Base-by-base conservation (phyloP, 1,284 basidiomycete genomes). In the Ganoderma resinaceum region DNA sequence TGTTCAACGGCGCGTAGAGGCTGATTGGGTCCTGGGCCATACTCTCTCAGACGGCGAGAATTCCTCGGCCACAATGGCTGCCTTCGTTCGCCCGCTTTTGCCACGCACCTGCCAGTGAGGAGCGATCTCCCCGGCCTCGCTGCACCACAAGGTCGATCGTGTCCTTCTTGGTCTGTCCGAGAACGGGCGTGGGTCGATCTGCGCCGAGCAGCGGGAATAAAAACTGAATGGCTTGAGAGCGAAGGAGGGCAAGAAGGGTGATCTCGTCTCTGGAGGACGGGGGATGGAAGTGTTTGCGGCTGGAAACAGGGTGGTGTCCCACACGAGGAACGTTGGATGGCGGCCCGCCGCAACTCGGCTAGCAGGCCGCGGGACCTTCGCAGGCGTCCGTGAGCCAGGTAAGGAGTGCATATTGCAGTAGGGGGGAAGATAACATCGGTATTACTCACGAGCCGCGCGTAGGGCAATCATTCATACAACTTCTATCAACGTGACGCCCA, bases 401-500 rank as follows among this genome's bases (percentile, higher is more conserved):
- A 31, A 31, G 55, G 55, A n/a, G n/a, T 20, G 55, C 8, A 29
- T 16, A 58, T 37, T 29, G 55, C 18, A 9, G 55, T 37, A 31
- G 55, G 33, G 55, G 37, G 55, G 33, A 58, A 35, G 14, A 26
- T 37, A 38, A 29, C 58, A 33, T 58, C 55, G 37, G 58, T 38
- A 23, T n/a, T 38, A 23, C 35, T 38, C 37, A 60, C 58, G n/a
- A 60, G 58, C 58, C 58, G 58, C 58, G 14, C 55, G 8, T 29
- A 58, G 33, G 58, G 35, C 23, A 60, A 14, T 42, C 31, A 23
- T 31, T 33, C 29, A 11, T 9, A 55, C 29, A 33, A n/a, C 55
- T 37, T 58, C 58, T 38, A 20, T n/a, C 37, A 60, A 60, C 37
- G 37, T 60, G 58, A 38, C 58, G 58, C 58, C 58, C 58, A 42